Evolutionary conservation across 106 monocot genomes (phyloP).

Genomic region (Iris macrosiphon): DNA sequence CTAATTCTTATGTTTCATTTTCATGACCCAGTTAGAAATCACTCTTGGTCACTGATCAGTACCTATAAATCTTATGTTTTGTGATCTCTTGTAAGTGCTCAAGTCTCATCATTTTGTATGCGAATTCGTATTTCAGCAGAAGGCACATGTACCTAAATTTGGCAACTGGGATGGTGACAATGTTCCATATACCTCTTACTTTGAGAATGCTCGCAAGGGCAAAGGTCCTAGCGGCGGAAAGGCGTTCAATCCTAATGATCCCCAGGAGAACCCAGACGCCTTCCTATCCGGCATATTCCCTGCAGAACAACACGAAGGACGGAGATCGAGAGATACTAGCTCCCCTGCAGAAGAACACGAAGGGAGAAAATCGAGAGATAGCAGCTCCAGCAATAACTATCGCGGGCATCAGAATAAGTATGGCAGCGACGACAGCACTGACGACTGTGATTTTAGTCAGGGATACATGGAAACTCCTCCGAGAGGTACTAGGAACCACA

Average conservation of each 20-base stretch:
- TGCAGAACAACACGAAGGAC: too few relatives aligned
- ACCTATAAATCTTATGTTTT: too few relatives aligned
- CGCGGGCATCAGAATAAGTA: background rate
- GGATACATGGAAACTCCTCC: background rate
- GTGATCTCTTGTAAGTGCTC: too few relatives aligned
- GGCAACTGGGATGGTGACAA: slow-evolving; percentile 25
- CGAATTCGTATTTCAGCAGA: background rate
- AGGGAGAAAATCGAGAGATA: too few relatives aligned
- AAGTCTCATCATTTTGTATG: too few relatives aligned
- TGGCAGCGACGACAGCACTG: background rate
- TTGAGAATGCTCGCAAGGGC: slow-evolving; percentile 18
- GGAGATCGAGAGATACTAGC: too few relatives aligned
- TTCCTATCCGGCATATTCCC: background rate
- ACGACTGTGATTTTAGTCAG: background rate
- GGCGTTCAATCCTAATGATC: slow-evolving; percentile 24
- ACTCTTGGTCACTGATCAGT: too few relatives aligned
- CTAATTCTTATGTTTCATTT: too few relatives aligned
- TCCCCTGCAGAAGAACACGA: too few relatives aligned
- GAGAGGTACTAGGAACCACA: too few relatives aligned
- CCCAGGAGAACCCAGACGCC: slow-evolving; percentile 14
- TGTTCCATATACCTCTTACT: slow-evolving; percentile 14
- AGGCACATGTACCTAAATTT: slow-evolving; percentile 19
- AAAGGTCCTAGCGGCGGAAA: slow-evolving; percentile 4
- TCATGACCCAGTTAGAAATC: too few relatives aligned
- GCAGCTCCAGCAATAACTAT: background rate